phyloP scores from a whole-genome alignment of 306 rosid species.

The Quercus cerris region DNA sequence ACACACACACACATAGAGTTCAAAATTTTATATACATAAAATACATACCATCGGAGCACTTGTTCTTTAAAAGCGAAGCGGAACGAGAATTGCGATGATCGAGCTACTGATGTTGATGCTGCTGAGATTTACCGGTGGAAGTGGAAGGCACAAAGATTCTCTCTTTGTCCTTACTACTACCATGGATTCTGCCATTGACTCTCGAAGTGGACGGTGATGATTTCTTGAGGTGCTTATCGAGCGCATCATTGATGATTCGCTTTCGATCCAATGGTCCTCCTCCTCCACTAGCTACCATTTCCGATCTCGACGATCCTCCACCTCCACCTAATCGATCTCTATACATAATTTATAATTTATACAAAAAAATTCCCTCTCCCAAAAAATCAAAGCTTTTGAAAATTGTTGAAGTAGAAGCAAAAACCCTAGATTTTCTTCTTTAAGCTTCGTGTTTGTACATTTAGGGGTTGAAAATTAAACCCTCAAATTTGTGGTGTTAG shows the following conservation, averaged over 20 bases:
- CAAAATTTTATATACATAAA: background rate
- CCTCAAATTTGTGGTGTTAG: background rate
- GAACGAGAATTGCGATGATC: constrained; percentile 46
- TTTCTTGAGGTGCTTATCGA: constrained; percentile 62
- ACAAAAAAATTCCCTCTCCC: no score
- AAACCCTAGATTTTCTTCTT: background rate
- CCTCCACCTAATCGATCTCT: constrained; percentile 49
- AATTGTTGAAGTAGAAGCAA: no score
- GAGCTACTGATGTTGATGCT: constrained; percentile 26
- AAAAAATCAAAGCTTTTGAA: no score
- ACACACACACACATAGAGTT: background rate
- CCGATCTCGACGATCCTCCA: constrained; percentile 53
- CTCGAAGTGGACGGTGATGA: constrained; percentile 55
- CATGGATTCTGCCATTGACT: constrained; percentile 11
- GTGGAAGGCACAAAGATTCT: constrained; percentile 47
- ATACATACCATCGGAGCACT: constrained; percentile 45
- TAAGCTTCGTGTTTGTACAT: constrained; percentile 1
- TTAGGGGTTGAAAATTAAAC: no score
- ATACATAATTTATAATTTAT: constrained; percentile 27
- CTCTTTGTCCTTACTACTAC: constrained; percentile 43
- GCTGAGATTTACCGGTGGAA: constrained; percentile 48
- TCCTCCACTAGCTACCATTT: constrained; percentile 11
- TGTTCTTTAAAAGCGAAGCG: constrained; percentile 45
- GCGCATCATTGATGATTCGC: constrained; percentile 69
- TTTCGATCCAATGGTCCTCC: constrained; percentile 52